phyloP scores from a whole-genome alignment of 257 asterid genomes.

The Scutellaria galericulata region DNA sequence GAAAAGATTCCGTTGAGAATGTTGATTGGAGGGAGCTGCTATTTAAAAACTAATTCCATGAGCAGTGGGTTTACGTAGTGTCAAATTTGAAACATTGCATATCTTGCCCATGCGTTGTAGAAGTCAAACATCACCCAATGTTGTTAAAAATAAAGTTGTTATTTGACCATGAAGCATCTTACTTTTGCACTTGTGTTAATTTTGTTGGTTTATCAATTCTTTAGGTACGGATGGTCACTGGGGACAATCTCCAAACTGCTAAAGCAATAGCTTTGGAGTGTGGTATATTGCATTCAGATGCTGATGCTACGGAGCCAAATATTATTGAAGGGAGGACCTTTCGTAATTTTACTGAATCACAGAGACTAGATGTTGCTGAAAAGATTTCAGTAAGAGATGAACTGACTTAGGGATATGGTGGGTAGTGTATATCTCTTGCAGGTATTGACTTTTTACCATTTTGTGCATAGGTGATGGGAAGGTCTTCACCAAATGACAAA shows the following conservation, averaged over 20 bases:
- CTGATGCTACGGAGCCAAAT: slow-evolving; percentile 77
- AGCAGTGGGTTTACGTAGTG: neutral
- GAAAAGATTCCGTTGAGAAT: neutral
- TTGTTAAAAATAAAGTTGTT: neutral
- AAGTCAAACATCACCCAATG: no score
- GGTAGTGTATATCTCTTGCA: neutral
- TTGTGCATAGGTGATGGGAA: slow-evolving; percentile 86
- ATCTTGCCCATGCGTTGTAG: no score
- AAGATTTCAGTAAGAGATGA: slow-evolving; percentile 79
- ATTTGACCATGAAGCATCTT: slow-evolving; percentile 10
- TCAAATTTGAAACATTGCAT: neutral
- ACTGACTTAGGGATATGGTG: neutral
- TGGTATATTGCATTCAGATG: slow-evolving; percentile 78
- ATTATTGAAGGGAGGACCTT: slow-evolving; percentile 89
- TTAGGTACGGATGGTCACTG: slow-evolving; percentile 99
- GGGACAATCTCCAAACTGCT: slow-evolving; percentile 94
- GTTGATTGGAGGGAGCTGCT: slow-evolving; percentile 15
- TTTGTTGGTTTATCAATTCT: slow-evolving; percentile 23
- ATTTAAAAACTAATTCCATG: neutral
- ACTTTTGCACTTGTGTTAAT: neutral
- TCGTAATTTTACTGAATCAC: slow-evolving; percentile 61
- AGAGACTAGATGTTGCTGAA: slow-evolving; percentile 78
- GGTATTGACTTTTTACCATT: slow-evolving; percentile 19
- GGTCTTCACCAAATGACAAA: slow-evolving; percentile 97
- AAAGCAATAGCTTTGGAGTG: slow-evolving; percentile 97